phyloP scores from a whole-genome alignment of 371 early-diverging fungal genomes.

The Mucor racemosus region DNA sequence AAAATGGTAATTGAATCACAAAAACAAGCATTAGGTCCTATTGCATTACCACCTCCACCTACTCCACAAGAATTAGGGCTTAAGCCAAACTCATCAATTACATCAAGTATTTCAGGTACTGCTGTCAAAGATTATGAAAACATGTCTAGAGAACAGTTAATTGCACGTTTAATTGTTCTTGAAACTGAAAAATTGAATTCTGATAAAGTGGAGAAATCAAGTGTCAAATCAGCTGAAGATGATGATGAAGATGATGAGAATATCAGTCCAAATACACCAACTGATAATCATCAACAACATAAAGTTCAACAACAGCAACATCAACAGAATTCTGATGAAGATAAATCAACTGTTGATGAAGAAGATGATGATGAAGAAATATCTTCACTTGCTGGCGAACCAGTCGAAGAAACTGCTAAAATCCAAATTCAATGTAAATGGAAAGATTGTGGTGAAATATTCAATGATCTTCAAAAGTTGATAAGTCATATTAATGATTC shows the following conservation, averaged over 20 bases:
- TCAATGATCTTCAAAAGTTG: conserved; percentile 21
- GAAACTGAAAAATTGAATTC: conserved; percentile 31
- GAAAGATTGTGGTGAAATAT: conserved; percentile 25
- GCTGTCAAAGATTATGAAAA: conserved; percentile 16
- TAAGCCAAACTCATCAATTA: not conserved
- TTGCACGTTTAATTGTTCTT: conserved; percentile 21
- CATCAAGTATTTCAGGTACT: conserved; percentile 1
- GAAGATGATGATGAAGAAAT: conserved; percentile 34
- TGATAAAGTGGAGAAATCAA: not conserved
- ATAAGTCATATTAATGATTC: conserved; percentile 23
- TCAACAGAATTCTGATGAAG: conserved; percentile 12
- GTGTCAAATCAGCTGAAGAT: not conserved
- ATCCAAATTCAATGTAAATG: conserved; percentile 19
- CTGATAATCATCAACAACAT: not conserved
- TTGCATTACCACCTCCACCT: conserved; percentile 41
- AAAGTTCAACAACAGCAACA: not conserved
- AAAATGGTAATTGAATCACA: conserved; percentile 26
- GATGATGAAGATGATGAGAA: conserved; percentile 23
- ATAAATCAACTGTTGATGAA: conserved; percentile 23
- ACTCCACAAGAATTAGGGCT: conserved; percentile 45
- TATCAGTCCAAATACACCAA: conserved; percentile 2
- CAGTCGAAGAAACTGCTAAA: conserved; percentile 7
- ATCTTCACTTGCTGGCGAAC: not conserved
- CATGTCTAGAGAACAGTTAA: conserved; percentile 29
- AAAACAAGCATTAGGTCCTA: conserved; percentile 25